Base-by-base conservation (phyloP, 495 filamentous ascomycete species). In the Massariosphaeria phaeospora region DNA sequence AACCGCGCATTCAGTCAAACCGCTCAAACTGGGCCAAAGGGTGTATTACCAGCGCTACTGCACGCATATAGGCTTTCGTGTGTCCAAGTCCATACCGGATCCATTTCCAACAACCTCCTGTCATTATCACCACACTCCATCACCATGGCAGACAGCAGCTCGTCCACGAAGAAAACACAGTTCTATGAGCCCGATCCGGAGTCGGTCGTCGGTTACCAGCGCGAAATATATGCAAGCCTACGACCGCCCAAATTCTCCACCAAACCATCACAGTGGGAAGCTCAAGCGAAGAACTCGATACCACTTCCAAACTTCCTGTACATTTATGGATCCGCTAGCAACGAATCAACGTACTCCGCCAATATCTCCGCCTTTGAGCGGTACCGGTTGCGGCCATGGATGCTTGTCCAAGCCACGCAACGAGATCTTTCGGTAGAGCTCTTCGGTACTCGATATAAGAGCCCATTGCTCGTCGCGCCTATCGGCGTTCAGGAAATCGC, bases 381-480 rank as follows among this genome's bases (percentile, higher is more conserved):
- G 2, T 64, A 64, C 52, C 61, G 56, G 1, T 43, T 64, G 0
- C 51, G 61, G 17, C 35, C 65, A 12, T 46, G 47, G 38, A 54
- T 66, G 56, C 68, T 79, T 8, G 59, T 75, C 33, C 74, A 79
- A 54, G 73, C 73, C 0, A 78, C 64, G 1, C 38, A 30, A 23
- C 59, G 64, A 12, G 61, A 65, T 38, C 18, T 63, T 3, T 55
- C 48, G 8, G 64, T 66, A 17, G 48, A 57, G 36, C 61, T 66
- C 7, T 66, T 66, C 29, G 64, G 64, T 1, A 44, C n/a, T 11
- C 48, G 43, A 12, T 64, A 66, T 39, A 47, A 47, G 6, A 58
- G 56, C 31, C 67, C 67, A 2, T 36, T 70, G 17, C 41, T 62
- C 29, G 47, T 65, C 6, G 66, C 63, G 2, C 67, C 67, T n/a